Conservation (phyloP, 1,284 basidiomycete species). For the Tylopilus orsonianus region DNA sequence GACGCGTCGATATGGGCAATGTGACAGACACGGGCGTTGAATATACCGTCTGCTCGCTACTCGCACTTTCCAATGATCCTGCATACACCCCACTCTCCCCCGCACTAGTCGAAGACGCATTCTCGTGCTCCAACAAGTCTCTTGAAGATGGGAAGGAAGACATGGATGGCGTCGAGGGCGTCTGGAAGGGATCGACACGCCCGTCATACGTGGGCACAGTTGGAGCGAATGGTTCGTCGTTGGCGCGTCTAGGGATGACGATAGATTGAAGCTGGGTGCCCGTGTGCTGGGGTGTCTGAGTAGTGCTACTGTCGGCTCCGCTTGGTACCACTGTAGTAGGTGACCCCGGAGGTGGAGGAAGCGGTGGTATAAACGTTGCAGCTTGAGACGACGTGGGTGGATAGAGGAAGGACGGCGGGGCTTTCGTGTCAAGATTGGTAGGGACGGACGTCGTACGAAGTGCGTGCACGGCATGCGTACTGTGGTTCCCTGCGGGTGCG, state of each 20-base stretch:
- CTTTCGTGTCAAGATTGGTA: constrained; percentile 22
- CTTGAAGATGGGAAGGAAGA: constrained; percentile 27
- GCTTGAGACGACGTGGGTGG: constrained; percentile 21
- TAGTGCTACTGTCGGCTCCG: constrained; percentile 2
- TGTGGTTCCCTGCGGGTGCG: constrained; percentile 44
- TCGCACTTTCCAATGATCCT: constrained; percentile 10
- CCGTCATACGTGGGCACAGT: constrained; percentile 17
- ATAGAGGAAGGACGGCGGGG: constrained; percentile 25
- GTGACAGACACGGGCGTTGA: constrained; percentile 17
- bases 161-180: constrained; percentile 31
- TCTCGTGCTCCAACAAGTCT: constrained; percentile 10
- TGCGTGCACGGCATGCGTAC: constrained; percentile 52
- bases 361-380: constrained; percentile 8
- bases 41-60: constrained; percentile 23
- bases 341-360: constrained; percentile 21
- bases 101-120: neutral
- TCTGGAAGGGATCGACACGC: constrained; percentile 28
- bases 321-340: too few relatives aligned
- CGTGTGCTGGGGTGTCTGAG: constrained; percentile 5
- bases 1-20: constrained; percentile 4
- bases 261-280: constrained; percentile 20
- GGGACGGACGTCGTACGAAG: constrained; percentile 31
- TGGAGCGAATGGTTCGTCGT: constrained; percentile 34
- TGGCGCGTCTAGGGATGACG: constrained; percentile 25
- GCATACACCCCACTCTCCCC: constrained; percentile 1